Conservation (phyloP, 83 land plant genomes). For the Thuja plicata region DNA sequence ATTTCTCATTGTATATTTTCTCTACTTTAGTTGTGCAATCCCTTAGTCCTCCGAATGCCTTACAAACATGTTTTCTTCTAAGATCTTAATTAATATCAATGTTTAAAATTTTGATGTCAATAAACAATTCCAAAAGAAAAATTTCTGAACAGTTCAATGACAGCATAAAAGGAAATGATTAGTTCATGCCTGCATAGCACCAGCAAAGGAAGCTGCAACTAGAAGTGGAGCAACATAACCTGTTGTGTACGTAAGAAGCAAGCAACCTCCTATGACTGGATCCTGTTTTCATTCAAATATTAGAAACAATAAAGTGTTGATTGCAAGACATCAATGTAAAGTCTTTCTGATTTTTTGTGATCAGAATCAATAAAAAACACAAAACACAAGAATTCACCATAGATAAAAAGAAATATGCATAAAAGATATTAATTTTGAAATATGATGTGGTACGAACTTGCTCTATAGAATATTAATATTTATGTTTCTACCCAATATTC, state of each 20-base stretch:
- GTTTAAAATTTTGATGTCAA: neutral
- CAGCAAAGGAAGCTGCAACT: constrained; percentile 98
- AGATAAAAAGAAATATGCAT: neutral
- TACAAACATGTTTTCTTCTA: too few species aligned
- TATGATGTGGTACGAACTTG: too few species aligned
- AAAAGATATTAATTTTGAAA: neutral
- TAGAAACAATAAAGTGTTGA: neutral
- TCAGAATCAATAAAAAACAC: neutral
- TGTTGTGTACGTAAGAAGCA: constrained; percentile 88
- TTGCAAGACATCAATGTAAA: neutral
- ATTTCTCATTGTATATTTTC: neutral
- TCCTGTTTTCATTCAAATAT: constrained; percentile 46
- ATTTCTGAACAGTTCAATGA: neutral
- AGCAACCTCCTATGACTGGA: constrained; percentile 83
- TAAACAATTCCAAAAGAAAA: neutral
- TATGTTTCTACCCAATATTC: neutral
- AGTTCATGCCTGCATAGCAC: constrained; percentile 82
- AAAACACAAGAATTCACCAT: neutral
- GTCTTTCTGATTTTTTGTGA: neutral
- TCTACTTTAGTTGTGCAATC: too few species aligned
- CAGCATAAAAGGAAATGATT: neutral
- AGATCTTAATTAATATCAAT: too few species aligned
- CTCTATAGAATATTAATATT: too few species aligned
- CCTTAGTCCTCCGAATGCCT: too few species aligned
- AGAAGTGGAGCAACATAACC: constrained; percentile 96